phyloP scores from a whole-genome alignment of 129 eudicot species.

The Lactuca sativa region DNA sequence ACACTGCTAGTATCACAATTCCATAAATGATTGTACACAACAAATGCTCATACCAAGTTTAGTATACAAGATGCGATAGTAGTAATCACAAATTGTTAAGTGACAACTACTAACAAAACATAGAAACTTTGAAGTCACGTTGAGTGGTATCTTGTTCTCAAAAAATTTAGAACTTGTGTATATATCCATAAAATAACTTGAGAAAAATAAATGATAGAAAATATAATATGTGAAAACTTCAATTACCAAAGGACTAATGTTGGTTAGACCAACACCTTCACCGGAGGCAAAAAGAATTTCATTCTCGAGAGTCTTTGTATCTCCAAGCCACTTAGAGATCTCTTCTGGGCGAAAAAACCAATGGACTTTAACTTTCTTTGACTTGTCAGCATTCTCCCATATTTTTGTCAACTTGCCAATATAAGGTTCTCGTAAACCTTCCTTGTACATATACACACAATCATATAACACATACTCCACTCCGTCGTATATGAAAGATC shows the following conservation, averaged over 20 bases:
- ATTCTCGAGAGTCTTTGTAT: slow-evolving; percentile 42
- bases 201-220: slow-evolving; percentile 14
- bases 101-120: neutral
- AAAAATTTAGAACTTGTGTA: slow-evolving; percentile 8
- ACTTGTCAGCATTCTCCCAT: slow-evolving; percentile 55
- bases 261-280: slow-evolving; percentile 67
- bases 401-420: slow-evolving; percentile 70
- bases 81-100: neutral
- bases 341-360: slow-evolving; percentile 79
- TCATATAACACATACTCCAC: slow-evolving; percentile 60
- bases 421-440: slow-evolving; percentile 48
- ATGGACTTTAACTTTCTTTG: slow-evolving; percentile 59
- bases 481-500: slow-evolving; percentile 67
- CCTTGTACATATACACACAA: slow-evolving; percentile 65
- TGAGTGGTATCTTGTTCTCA: neutral
- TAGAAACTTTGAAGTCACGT: neutral
- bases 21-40: neutral
- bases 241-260: slow-evolving; percentile 69
- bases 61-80: neutral
- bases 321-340: slow-evolving; percentile 49
- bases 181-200: slow-evolving; percentile 10
- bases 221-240: neutral
- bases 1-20: slow-evolving; percentile 16
- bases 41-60: neutral
- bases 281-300: slow-evolving; percentile 78